phyloP scores from a whole-genome alignment of 345 rosid species.

The Noccaea bulbosa region DNA sequence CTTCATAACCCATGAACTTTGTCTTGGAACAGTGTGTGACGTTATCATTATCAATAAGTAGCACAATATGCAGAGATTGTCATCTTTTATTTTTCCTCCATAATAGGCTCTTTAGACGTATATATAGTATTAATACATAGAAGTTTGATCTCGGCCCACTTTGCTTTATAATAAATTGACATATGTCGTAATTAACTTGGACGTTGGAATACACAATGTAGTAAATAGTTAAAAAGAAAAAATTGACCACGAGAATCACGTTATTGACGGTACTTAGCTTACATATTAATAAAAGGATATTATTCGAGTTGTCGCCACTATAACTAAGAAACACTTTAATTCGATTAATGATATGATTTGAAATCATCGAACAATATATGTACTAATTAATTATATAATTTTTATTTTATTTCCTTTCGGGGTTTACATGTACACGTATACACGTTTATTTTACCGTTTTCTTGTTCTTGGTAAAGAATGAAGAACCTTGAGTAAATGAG shows the following conservation, averaged over 20 bases:
- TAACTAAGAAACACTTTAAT: constrained; percentile 2
- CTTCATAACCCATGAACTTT: constrained; percentile 21
- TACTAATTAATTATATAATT: background rate
- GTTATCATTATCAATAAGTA: constrained; percentile 9
- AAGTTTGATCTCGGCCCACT: constrained; percentile 4
- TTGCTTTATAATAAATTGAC: constrained; percentile 11
- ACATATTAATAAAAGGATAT: no score
- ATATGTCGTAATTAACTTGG: constrained; percentile 4
- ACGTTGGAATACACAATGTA: constrained; percentile 11
- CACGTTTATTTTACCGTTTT: constrained; percentile 16
- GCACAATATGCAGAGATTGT: background rate
- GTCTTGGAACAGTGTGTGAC: constrained; percentile 7
- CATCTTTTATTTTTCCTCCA: background rate
- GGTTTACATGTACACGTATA: background rate
- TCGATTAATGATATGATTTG: constrained; percentile 10
- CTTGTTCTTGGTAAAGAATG: background rate
- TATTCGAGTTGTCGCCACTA: constrained; percentile 29
- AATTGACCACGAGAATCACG: constrained; percentile 30
- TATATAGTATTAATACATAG: no score
- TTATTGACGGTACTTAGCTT: constrained; percentile 1
- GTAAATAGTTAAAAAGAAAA: background rate
- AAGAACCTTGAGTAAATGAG: constrained; percentile 4
- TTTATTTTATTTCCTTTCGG: background rate
- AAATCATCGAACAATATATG: constrained; percentile 19
- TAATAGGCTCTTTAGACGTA: background rate